Evolutionary conservation across 1,284 basidiomycete genomes (phyloP), one percentile per base, ranked within the genome.

Genomic region (Rhodotorula sp.): DNA sequence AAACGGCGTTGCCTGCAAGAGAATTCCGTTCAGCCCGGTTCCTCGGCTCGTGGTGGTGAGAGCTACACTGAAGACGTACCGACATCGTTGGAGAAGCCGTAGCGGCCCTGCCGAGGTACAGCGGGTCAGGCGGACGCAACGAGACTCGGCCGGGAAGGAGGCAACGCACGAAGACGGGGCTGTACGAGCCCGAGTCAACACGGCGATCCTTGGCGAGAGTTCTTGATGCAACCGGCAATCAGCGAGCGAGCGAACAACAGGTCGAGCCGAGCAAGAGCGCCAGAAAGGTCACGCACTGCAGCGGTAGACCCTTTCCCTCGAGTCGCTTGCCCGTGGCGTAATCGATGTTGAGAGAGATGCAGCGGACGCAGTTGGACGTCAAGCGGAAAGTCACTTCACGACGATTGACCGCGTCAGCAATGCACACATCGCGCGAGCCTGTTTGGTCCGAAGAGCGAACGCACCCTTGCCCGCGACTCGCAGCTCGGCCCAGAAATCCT

Each of bases 311-410:
- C 7, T 27, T 46, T 0, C 65, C 61, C 5, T 54, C 59, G 25
- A 50, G 46, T 7, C 50, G 56, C 17, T 67, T 54, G 10, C 70
- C 70, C 2, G 49, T 64, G 12, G 42, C 41, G 46, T 71, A 71
- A 45, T 71, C 70, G 46, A 71, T 67, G 42, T 71, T 71, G 61
- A 71, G 70, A 16, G 57, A 61, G 17, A 67, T 46, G 58, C 70
- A 71, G 2, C 70, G 50, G 0, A 71, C 66, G 58, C 70, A 71
- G 53, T 71, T 71, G 10, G 61, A 41, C 1, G 70, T 71, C 2
- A 71, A 23, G 14, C 61, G 49, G 19, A 71, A 64, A 13, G 44
- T 55, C 2, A 59, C 68, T 70, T 49, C 8, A 16, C 23, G 17
- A 9, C 12, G 5, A n/a, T 10, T 34, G 34, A 34, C 34, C 34